A percentile compares a stretch with the other conserved stretches of the same genome.
Evolutionary conservation across 1,284 basidiomycete species (phyloP).

Genomic region (Rhodotorula sp.): DNA sequence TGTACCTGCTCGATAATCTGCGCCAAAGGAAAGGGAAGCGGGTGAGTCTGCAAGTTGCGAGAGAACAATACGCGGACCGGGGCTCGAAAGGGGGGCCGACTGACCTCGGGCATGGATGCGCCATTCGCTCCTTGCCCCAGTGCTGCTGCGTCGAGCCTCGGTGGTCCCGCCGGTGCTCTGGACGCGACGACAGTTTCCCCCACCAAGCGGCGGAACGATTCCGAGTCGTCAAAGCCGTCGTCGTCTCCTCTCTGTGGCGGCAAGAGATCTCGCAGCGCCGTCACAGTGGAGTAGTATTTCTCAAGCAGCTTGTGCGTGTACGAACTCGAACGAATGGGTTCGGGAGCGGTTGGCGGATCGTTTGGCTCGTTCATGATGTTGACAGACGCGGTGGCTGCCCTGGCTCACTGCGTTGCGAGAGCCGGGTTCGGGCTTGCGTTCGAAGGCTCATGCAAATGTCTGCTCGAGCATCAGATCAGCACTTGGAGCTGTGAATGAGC

Average conservation of each 20-base stretch:
- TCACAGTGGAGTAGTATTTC: slow-evolving; percentile 7
- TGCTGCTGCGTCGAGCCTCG: not conserved
- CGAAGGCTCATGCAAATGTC: too few species aligned
- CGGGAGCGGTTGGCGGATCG: too few species aligned
- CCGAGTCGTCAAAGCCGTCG: slow-evolving; percentile 15
- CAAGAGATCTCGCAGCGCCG: not conserved
- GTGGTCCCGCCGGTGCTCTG: not conserved
- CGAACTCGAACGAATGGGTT: not conserved
- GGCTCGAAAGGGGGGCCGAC: not conserved
- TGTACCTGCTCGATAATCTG: slow-evolving; percentile 33
- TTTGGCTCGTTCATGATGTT: not conserved
- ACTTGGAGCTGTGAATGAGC: too few species aligned
- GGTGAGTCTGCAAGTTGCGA: not conserved
- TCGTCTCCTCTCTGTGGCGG: not conserved
- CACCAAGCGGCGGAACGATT: slow-evolving; percentile 11
- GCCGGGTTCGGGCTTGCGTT: too few species aligned
- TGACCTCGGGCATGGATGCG: slow-evolving; percentile 29
- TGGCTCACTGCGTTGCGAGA: too few species aligned
- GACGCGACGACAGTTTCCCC: slow-evolving; percentile 15
- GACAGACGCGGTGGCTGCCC: not conserved
- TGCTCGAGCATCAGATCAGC: too few species aligned
- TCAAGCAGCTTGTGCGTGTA: not conserved
- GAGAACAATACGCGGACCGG: not conserved
- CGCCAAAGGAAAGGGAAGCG: too few species aligned
- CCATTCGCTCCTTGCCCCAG: not conserved